Conservation (phyloP, 2,329 filamentous ascomycete genomes). For the Colletotrichum sp. region DNA sequence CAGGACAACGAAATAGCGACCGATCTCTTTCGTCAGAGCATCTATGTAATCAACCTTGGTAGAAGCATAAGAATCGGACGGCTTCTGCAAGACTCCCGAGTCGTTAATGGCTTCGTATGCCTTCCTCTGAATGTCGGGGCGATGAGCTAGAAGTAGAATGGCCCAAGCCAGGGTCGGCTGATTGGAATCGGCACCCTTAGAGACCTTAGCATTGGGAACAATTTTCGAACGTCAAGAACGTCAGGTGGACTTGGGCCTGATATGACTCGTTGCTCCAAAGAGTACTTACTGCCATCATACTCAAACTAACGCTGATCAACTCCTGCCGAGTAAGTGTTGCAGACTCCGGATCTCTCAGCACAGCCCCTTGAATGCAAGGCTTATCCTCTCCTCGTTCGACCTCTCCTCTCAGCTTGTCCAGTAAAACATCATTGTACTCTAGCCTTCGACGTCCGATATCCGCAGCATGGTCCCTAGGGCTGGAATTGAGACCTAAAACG, state of each 20-base stretch:
- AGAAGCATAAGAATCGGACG: slow-evolving; percentile 8
- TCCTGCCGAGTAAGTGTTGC: not conserved
- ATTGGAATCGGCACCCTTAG: slow-evolving; percentile 30
- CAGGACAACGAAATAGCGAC: slow-evolving; percentile 69
- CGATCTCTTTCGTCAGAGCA: slow-evolving; percentile 67
- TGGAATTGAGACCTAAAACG: not conserved
- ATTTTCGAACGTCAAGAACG: not conserved
- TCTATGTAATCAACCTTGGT: slow-evolving; percentile 70
- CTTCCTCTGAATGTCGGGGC: slow-evolving; percentile 30
- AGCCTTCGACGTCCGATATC: not conserved
- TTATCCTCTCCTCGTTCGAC: not conserved
- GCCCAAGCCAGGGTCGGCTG: slow-evolving; percentile 32
- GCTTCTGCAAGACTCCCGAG: slow-evolving; percentile 1
- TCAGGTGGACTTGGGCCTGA: not conserved
- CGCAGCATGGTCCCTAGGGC: not conserved
- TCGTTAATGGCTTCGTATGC: slow-evolving; percentile 38
- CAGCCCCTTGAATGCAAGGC: slow-evolving; percentile 4
- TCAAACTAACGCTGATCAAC: slow-evolving; percentile 30
- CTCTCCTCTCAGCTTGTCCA: not conserved
- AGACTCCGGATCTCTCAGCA: not conserved
- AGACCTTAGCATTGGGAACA: not conserved
- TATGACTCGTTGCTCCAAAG: not conserved
- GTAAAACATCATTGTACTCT: not conserved
- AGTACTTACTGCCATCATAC: slow-evolving; percentile 50
- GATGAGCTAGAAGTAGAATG: slow-evolving; percentile 30